Evolutionary conservation across 495 filamentous ascomycete genomes (phyloP).

Genomic region (Talaromyces liani): DNA sequence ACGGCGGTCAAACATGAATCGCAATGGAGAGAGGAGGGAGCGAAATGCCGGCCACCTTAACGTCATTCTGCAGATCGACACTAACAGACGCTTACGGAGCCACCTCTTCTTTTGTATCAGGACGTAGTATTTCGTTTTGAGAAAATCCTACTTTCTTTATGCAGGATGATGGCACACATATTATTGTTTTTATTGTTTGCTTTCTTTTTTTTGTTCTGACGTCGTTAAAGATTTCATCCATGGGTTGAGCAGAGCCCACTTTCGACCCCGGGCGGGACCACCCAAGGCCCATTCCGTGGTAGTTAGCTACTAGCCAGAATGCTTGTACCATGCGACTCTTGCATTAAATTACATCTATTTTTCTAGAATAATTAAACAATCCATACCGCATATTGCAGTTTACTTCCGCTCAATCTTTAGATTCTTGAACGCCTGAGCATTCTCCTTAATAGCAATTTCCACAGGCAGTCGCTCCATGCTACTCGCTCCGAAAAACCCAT

Average conservation of each 20-base stretch:
- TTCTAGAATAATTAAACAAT: not conserved
- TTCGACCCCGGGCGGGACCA: not conserved
- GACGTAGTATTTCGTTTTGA: not conserved
- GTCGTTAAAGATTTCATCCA: not conserved
- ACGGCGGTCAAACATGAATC: not conserved
- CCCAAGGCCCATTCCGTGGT: not conserved
- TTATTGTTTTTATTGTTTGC: not conserved
- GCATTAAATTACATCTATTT: not conserved
- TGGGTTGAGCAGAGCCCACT: not conserved
- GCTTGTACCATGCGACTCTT: not conserved
- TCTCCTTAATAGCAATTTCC: conserved; percentile 56
- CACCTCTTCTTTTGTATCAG: not conserved
- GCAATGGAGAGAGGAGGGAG: not conserved
- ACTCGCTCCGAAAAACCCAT: conserved; percentile 66
- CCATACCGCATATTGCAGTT: not conserved
- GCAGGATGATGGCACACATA: not conserved
- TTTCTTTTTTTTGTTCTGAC: not conserved
- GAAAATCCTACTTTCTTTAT: not conserved
- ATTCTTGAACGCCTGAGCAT: conserved; percentile 53
- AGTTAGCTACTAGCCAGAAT: too few species aligned
- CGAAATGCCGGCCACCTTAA: not conserved
- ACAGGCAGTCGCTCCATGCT: conserved; percentile 66
- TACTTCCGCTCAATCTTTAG: conserved; percentile 19
- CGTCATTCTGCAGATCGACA: conserved; percentile 1
- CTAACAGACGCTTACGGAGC: not conserved